Evolutionary conservation across 345 rosid species (phyloP), one percentile per base, ranked within the genome.

Genomic region (Mangifera indica): DNA sequence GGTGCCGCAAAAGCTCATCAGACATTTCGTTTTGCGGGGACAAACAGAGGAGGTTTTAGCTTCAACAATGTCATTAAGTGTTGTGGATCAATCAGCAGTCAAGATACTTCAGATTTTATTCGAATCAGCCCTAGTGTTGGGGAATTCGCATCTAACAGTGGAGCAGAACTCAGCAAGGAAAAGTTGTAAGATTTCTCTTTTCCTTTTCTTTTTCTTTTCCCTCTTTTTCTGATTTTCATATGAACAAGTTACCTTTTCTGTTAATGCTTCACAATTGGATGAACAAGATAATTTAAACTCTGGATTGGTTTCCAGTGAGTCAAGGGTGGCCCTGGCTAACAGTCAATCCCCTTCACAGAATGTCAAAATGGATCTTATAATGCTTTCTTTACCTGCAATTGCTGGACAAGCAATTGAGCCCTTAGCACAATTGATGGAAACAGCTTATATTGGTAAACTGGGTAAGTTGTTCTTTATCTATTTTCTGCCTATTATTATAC

Each of bases 331-430:
- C 0, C 7, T 69, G 21, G 14, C 57, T 7, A 32, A 22, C 52
- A 52, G 63, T 40, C 63, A 52, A 68, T 25, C 75, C 10, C 49
- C 3, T 32, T 12, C 42, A 3, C 79, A 64, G 63, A 70, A 62
- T 34, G 71, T 76, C 66, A 66, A 76, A 49, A 59, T 46, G 10
- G 79, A 76, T 34, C 75, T 76, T 34, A 76, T 76, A 63, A 76
- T 64, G 79, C 71, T 74, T 52, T 74, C 78, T 52, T 48, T 78
- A 34, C 79, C 79, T 2, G 79, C 79, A 64, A 71, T 76, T 76
- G 79, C 79, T 70, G 79, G 79, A 24, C 79, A 76, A 64, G 79
- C 75, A 42, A 76, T 76, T 21, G 79, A 76, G 46, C 79, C 79
- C 22, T 34, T 76, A 7, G 79, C 79, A 17, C 79, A 76, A 51